phyloP scores from a whole-genome alignment of 2,329 filamentous ascomycete species.

The Fusarium albidum region DNA sequence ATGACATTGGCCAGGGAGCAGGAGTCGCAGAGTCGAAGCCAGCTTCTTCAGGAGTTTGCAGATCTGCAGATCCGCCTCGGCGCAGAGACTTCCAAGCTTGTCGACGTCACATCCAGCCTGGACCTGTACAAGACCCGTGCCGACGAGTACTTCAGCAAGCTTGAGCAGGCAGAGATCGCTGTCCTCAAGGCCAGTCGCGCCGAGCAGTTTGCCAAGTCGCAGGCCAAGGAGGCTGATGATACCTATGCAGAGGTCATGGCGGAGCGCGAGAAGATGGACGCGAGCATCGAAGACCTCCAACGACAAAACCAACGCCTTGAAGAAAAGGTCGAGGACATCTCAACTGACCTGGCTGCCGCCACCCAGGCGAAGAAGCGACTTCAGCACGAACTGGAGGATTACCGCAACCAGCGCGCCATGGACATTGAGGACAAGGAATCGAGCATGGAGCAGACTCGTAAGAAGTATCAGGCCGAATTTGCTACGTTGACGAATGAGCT shows the following conservation, averaged over 20 bases:
- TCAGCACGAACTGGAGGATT: constrained; percentile 97
- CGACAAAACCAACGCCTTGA: constrained; percentile 89
- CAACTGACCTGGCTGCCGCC: constrained; percentile 85
- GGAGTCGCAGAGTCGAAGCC: constrained; percentile 84
- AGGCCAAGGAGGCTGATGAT: constrained; percentile 90
- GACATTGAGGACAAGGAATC: constrained; percentile 97
- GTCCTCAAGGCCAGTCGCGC: constrained; percentile 91
- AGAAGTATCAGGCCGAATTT: constrained; percentile 96
- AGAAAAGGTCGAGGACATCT: constrained; percentile 89
- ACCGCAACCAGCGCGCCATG: constrained; percentile 91
- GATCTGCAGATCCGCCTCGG: constrained; percentile 94
- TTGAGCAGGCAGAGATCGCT: constrained; percentile 95
- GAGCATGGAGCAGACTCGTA: constrained; percentile 94
- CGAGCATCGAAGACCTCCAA: constrained; percentile 86
- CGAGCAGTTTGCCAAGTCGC: constrained; percentile 91
- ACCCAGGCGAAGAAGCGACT: constrained; percentile 91
- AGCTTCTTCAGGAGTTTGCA: constrained; percentile 90
- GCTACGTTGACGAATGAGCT: constrained; percentile 89
- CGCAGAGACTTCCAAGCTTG: constrained; percentile 83
- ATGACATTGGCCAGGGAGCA: constrained; percentile 81
- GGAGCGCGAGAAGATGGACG: constrained; percentile 90
- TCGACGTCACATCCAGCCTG: constrained; percentile 84
- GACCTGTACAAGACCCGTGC: constrained; percentile 90
- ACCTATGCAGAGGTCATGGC: constrained; percentile 90
- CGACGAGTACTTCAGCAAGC: constrained; percentile 96